Percentiles rank a stretch among this genome's conserved stretches.
phyloP scores from a whole-genome alignment of 345 rosid genomes.

The Pistacia integerrima region DNA sequence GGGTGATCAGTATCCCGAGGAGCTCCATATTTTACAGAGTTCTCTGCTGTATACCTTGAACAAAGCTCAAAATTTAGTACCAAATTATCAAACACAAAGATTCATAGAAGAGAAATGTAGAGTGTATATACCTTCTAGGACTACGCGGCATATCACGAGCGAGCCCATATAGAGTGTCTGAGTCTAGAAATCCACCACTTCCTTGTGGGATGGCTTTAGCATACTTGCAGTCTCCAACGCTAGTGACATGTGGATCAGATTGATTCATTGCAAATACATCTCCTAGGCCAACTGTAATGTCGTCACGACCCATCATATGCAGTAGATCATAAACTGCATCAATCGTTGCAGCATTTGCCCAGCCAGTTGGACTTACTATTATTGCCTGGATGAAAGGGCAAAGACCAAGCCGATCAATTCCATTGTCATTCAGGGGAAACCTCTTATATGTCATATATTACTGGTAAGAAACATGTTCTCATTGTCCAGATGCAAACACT shows the following conservation, averaged over 20 bases:
- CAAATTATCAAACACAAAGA: neutral
- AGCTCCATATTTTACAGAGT: conserved; percentile 60
- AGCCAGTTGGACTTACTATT: conserved; percentile 80
- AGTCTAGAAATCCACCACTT: conserved; percentile 81
- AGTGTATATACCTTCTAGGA: conserved; percentile 63
- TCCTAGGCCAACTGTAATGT: conserved; percentile 85
- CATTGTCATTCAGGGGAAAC: conserved; percentile 24
- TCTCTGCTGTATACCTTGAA: conserved; percentile 80
- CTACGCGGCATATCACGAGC: conserved; percentile 82
- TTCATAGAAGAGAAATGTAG: too few species aligned
- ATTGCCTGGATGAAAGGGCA: conserved; percentile 55
- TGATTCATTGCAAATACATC: conserved; percentile 70
- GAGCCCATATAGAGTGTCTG: conserved; percentile 87
- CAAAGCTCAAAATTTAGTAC: conserved; percentile 8
- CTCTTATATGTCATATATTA: conserved; percentile 7
- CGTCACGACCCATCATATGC: conserved; percentile 99
- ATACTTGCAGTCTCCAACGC: conserved; percentile 85
- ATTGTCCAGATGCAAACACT: neutral
- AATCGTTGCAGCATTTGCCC: conserved; percentile 95
- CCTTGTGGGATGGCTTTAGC: conserved; percentile 73
- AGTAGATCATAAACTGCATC: conserved; percentile 81
- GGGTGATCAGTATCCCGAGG: conserved; percentile 73
- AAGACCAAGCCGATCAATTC: neutral
- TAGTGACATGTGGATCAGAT: conserved; percentile 43
- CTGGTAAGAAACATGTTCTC: neutral